These are phyloP conservation scores for Eucalyptus victrix DNA, from an alignment of 345 rosid species.

Conservation along the genomic window DNA sequence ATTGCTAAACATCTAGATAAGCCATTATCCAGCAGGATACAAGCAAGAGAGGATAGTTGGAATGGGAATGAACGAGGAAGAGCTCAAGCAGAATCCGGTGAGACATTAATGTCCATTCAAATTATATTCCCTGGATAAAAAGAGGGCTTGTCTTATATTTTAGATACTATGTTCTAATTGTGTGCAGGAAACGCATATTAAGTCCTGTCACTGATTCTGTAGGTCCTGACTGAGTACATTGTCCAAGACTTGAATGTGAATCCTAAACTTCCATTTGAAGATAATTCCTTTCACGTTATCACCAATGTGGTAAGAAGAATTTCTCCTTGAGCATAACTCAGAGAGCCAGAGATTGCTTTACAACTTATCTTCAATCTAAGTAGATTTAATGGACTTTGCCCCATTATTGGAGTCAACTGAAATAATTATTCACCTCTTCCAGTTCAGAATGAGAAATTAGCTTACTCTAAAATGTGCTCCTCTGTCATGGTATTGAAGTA, in stretches of 20 bases:
- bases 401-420: not conserved
- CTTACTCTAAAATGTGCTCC: not conserved
- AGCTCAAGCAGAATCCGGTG: slow-evolving; percentile 68
- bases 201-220: not conserved
- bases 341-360: not conserved
- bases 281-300: slow-evolving; percentile 68
- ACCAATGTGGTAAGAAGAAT: slow-evolving; percentile 61
- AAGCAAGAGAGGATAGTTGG: slow-evolving; percentile 70
- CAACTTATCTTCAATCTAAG: not conserved
- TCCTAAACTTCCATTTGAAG: slow-evolving; percentile 76
- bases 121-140: not conserved
- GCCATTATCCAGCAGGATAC: slow-evolving; percentile 82
- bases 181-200: not conserved
- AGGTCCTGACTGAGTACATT: slow-evolving; percentile 60
- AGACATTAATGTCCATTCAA: not conserved
- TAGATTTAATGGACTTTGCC: not conserved
- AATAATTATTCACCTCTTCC: not conserved
- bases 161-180: not conserved
- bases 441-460: not conserved
- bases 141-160: not conserved
- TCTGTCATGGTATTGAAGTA: not conserved
- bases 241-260: slow-evolving; percentile 82
- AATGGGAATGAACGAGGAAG: slow-evolving; percentile 80
- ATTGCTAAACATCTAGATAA: slow-evolving; percentile 33
- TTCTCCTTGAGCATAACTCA: not conserved